A percentile compares a stretch with the other conserved stretches of the same genome.
These are phyloP conservation scores for Spongiforma sp. DNA, from an alignment of 1,284 basidiomycete genomes.

Conservation along the genomic window DNA sequence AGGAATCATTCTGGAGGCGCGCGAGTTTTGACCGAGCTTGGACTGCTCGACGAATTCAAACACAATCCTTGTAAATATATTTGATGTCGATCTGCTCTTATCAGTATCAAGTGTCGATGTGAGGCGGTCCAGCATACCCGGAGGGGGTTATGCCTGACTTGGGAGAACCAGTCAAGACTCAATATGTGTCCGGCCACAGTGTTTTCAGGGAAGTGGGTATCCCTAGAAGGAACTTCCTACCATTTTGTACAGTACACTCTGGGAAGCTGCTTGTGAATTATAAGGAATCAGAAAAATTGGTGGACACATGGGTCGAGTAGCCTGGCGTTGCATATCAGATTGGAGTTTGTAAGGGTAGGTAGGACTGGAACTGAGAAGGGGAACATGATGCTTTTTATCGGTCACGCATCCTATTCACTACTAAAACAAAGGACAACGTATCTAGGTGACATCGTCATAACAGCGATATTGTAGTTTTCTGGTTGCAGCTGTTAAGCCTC, in stretches of 20 bases:
- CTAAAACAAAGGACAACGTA: no score
- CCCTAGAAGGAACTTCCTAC: conserved; percentile 23
- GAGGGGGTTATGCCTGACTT: conserved; percentile 29
- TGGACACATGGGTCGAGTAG: no score
- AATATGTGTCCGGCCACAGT: conserved; percentile 15
- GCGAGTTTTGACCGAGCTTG: conserved; percentile 19
- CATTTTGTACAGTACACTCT: conserved; percentile 22
- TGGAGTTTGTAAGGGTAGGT: conserved; percentile 22
- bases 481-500: no score
- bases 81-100: background rate
- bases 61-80: background rate
- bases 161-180: background rate
- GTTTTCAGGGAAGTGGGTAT: conserved; percentile 25
- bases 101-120: background rate
- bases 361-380: conserved; percentile 20
- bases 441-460: no score
- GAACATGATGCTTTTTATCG: no score
- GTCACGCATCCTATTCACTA: no score
- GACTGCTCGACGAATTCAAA: conserved; percentile 11
- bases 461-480: no score
- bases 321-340: conserved; percentile 4
- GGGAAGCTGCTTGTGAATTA: conserved; percentile 24
- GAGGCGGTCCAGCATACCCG: conserved; percentile 11
- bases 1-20: conserved; percentile 17
- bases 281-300: background rate